phyloP scores from a whole-genome alignment of 2,329 filamentous ascomycete genomes.

The Colletotrichum coccodes region DNA sequence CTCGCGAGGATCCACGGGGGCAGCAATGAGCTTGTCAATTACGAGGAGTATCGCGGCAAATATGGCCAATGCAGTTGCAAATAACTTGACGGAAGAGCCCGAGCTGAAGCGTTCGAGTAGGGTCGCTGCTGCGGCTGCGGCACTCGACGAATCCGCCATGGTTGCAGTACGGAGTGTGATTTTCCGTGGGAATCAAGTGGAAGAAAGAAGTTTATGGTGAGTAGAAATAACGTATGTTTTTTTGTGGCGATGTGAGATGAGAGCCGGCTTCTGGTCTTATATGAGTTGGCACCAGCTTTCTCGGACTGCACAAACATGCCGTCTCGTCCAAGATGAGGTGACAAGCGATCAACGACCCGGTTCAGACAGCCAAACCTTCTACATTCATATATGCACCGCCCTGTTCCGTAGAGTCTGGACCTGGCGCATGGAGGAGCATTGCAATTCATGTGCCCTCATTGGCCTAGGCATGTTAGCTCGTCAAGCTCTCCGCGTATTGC shows the following conservation, averaged over 20 bases:
- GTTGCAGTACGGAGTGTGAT: not conserved
- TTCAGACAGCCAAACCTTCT: not conserved
- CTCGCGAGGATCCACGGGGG: conserved; percentile 46
- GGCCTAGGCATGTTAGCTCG: not conserved
- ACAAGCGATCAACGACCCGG: not conserved
- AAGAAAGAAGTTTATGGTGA: not conserved
- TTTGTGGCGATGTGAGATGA: not conserved
- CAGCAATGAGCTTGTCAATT: conserved; percentile 13
- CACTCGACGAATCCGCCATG: not conserved
- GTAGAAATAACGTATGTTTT: no score
- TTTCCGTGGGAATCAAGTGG: not conserved
- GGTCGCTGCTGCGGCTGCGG: not conserved
- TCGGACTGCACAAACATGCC: not conserved
- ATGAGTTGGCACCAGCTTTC: not conserved
- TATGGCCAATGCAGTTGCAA: not conserved
- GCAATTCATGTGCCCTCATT: not conserved
- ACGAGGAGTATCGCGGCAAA: not conserved
- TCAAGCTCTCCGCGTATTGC: not conserved
- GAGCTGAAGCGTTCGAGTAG: not conserved
- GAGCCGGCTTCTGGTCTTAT: not conserved
- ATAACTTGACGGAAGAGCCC: not conserved
- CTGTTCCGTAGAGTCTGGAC: not conserved
- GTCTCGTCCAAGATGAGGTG: not conserved
- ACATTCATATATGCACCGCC: not conserved
- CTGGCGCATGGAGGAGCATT: not conserved